Evolutionary conservation across 2,329 filamentous ascomycete genomes (phyloP).

Genomic region (Diaporthe batatas): DNA sequence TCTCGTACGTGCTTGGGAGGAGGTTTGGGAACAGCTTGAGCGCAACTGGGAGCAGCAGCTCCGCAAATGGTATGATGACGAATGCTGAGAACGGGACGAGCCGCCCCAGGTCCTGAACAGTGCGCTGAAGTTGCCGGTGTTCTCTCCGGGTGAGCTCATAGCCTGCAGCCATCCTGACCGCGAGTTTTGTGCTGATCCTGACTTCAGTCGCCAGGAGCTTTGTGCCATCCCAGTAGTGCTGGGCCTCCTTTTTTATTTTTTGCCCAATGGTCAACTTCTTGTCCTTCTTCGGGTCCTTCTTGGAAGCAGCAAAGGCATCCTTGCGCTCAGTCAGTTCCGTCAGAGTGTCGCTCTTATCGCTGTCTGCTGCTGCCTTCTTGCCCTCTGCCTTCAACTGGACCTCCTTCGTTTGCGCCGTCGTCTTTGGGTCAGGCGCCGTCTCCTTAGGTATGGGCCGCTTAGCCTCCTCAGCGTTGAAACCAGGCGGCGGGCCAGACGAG

Average conservation of each 20-base stretch:
- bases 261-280: constrained; percentile 92
- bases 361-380: constrained; percentile 43
- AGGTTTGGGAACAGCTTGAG: constrained; percentile 97
- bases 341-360: constrained; percentile 58
- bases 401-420: constrained; percentile 52
- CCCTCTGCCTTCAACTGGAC: constrained; percentile 49
- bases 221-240: constrained; percentile 98
- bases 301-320: constrained; percentile 71
- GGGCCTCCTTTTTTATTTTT: constrained; percentile 93
- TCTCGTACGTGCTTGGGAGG: constrained; percentile 97
- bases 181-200: constrained; percentile 90
- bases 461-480: constrained; percentile 90
- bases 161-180: constrained; percentile 96
- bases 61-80: constrained; percentile 95
- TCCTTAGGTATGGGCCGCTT: constrained; percentile 83
- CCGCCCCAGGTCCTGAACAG: constrained; percentile 92
- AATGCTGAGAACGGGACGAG: constrained; percentile 97
- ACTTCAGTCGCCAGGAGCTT: constrained; percentile 94
- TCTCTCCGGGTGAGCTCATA: constrained; percentile 97
- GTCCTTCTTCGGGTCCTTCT: constrained; percentile 72
- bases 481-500: constrained; percentile 80
- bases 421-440: constrained; percentile 52
- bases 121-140: constrained; percentile 91
- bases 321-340: constrained; percentile 75
- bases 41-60: constrained; percentile 90